Evolutionary conservation across 1,284 basidiomycete species (phyloP).

Genomic region (Fistulinella cinereoalba): DNA sequence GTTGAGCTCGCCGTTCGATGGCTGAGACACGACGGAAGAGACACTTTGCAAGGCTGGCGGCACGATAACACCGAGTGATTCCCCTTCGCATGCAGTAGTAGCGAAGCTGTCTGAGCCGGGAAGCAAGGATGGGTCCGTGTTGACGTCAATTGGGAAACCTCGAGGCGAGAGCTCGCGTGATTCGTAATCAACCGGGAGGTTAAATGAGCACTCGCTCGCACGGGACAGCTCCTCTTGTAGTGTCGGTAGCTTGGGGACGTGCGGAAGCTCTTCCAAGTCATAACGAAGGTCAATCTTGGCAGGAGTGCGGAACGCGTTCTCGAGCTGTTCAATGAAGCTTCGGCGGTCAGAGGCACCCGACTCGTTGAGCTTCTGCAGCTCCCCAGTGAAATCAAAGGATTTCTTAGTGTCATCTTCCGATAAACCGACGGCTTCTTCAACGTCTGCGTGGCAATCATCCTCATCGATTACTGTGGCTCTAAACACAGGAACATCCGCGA

Average conservation of each 20-base stretch:
- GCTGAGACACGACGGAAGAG: conserved; percentile 42
- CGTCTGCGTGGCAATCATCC: conserved; percentile 43
- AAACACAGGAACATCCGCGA: conserved; percentile 41
- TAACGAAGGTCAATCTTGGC: conserved; percentile 58
- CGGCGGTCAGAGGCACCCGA: conserved; percentile 63
- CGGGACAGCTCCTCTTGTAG: conserved; percentile 28
- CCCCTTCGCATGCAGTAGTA: conserved; percentile 15
- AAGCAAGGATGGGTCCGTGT: conserved; percentile 21
- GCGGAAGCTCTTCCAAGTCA: conserved; percentile 48
- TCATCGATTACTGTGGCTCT: conserved; percentile 44
- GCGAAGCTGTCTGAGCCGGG: conserved; percentile 21
- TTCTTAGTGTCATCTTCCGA: conserved; percentile 66
- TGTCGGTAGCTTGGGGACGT: conserved; percentile 30
- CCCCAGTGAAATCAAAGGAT: conserved; percentile 85
- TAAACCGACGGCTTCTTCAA: conserved; percentile 42
- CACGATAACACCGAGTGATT: conserved; percentile 23
- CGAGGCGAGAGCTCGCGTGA: conserved; percentile 14
- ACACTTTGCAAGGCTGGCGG: conserved; percentile 28
- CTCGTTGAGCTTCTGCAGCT: conserved; percentile 67
- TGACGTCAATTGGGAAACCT: conserved; percentile 22
- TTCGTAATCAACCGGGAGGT: conserved; percentile 15
- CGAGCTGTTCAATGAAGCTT: conserved; percentile 82
- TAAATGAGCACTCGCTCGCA: conserved; percentile 21
- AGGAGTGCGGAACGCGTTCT: conserved; percentile 74
- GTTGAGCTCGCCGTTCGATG: conserved; percentile 64